Percentiles rank a stretch among this genome's conserved stretches.
Evolutionary conservation across 2,329 filamentous ascomycete species (phyloP).

Genomic region (Aspergillus sp.): DNA sequence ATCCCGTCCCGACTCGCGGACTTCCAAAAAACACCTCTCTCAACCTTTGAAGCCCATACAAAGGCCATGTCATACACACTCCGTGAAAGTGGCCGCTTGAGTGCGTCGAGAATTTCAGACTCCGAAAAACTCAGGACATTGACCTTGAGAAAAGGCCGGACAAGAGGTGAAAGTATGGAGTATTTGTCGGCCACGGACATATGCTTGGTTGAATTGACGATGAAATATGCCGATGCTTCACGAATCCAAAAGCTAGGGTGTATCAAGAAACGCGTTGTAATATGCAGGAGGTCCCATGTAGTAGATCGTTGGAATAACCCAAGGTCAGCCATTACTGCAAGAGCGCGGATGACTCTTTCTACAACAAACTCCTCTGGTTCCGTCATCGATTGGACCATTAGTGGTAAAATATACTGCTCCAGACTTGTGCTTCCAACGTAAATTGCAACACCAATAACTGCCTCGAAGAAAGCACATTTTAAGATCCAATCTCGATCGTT

Average conservation of each 20-base stretch:
- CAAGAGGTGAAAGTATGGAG: slow-evolving; percentile 75
- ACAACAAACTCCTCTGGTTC: slow-evolving; percentile 93
- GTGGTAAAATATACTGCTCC: slow-evolving; percentile 89
- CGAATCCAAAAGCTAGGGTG: slow-evolving; percentile 95
- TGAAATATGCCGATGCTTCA: slow-evolving; percentile 79
- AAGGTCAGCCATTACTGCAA: slow-evolving; percentile 82
- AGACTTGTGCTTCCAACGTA: slow-evolving; percentile 85
- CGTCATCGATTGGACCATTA: slow-evolving; percentile 92
- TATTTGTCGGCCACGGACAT: slow-evolving; percentile 75
- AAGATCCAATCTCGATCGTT: slow-evolving; percentile 96
- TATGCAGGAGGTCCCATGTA: slow-evolving; percentile 81
- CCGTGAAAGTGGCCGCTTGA: slow-evolving; percentile 77
- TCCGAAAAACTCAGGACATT: slow-evolving; percentile 67
- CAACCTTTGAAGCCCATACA: slow-evolving; percentile 76
- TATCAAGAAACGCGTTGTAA: slow-evolving; percentile 78
- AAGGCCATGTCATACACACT: slow-evolving; percentile 79
- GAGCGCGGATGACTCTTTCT: slow-evolving; percentile 79
- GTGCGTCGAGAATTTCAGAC: slow-evolving; percentile 67
- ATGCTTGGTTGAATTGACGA: slow-evolving; percentile 70
- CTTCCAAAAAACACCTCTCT: slow-evolving; percentile 85
- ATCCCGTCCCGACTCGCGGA: slow-evolving; percentile 64
- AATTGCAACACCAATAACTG: slow-evolving; percentile 84
- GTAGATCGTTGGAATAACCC: slow-evolving; percentile 81
- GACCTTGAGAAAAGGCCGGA: slow-evolving; percentile 77
- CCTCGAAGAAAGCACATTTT: slow-evolving; percentile 94